Base-by-base conservation (phyloP, 495 filamentous ascomycete genomes). In the Parathielavia hyrcaniae region DNA sequence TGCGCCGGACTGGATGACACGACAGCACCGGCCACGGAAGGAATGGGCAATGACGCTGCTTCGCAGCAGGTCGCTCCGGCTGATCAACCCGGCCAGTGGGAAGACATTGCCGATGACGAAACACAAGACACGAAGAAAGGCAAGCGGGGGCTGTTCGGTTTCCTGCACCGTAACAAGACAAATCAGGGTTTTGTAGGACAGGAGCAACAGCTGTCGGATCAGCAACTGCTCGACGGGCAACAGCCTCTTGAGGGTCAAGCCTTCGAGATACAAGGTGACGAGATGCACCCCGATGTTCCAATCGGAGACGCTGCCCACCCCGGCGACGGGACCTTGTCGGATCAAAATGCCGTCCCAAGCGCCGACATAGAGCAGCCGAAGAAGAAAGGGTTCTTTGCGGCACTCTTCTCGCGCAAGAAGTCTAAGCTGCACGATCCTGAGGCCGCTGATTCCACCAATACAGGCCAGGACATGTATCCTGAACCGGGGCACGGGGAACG, bases 331-430 rank as follows among this genome's bases (percentile, higher is more conserved):
- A 39, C 22, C 17, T 8, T 32, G 23, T 1, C 34, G 5, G 17
- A 39, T 17, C 19, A 32, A 13, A 39, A 43, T 20, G 34, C 9
- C 1, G 34, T 22, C 13, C 32, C 48, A 12, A n/a, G 1, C 0
- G n/a, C 32, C 8, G 39, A n/a, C n/a, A n/a, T n/a, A n/a, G n/a
- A n/a, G 16, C 14, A 53, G 20, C 51, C 51, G 4, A 53, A 53
- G 39, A 53, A 53, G 39, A 19, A 26, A 11, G 55, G 45, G 0
- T 50, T 58, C 38, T 51, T 58, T 6, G 44, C 47, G 0, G n/a
- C 38, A 8, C 34, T 58, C 23, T 58, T 50, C 47, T 16, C 43
- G 34, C 5, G 36, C 47, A 45, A 38, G 38, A 48, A 48, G 20
- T 35, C 52, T 8, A 45, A 22, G 46, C 3, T 20, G 16, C 34